phyloP scores from a whole-genome alignment of 2,329 filamentous ascomycete genomes.

The Hymenoscyphus infarciens region DNA sequence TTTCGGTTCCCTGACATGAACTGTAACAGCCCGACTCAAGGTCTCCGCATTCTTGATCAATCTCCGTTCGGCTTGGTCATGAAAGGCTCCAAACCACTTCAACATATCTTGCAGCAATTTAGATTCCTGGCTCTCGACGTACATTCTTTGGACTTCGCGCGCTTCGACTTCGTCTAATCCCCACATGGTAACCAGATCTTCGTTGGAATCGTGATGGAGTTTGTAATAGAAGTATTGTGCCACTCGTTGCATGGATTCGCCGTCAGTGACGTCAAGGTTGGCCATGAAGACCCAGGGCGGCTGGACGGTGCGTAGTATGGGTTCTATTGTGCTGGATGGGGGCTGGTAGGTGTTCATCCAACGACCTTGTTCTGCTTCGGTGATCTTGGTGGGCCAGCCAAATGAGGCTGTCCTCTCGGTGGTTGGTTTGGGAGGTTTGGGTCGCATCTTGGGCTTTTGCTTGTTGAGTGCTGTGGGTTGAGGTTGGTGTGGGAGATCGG shows the following conservation, averaged over 20 bases:
- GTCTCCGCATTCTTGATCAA: neutral
- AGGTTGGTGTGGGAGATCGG: neutral
- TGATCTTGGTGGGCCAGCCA: neutral
- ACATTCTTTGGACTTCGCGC: neutral
- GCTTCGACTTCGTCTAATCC: neutral
- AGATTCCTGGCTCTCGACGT: neutral
- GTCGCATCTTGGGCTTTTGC: neutral
- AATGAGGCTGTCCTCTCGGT: neutral
- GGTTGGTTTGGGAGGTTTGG: neutral
- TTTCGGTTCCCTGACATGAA: neutral
- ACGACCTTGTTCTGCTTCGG: neutral
- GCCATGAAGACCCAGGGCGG: constrained; percentile 10
- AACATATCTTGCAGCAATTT: constrained; percentile 1
- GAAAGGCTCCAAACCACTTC: neutral
- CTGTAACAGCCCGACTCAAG: neutral
- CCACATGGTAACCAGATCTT: neutral
- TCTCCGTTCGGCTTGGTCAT: neutral
- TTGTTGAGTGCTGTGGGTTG: neutral
- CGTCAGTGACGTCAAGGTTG: constrained; percentile 2
- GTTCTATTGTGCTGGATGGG: no score
- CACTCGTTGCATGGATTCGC: neutral
- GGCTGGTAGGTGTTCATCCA: neutral
- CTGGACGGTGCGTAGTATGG: neutral
- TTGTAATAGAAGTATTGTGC: constrained; percentile 3
- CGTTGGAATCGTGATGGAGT: neutral